A percentile compares a stretch with the other conserved stretches of the same genome.
phyloP scores from a whole-genome alignment of 2,329 filamentous ascomycete genomes.

The Colletotrichum falcatum region DNA sequence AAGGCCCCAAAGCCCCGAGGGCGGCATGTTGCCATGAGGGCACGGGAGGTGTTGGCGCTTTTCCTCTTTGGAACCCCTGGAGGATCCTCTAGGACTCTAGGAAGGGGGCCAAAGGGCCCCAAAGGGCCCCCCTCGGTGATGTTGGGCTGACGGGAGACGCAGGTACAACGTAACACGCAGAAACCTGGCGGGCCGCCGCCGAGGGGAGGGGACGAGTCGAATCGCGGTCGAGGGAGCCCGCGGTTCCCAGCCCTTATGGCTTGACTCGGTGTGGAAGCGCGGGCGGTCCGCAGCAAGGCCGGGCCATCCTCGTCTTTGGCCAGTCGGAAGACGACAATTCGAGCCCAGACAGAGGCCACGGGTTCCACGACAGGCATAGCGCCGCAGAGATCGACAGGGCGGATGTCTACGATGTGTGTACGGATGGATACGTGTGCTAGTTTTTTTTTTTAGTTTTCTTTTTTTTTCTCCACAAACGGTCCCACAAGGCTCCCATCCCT shows the following conservation, averaged over 20 bases:
- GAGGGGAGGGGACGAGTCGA: background rate
- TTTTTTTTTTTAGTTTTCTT: slow-evolving; percentile 6
- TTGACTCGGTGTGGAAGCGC: slow-evolving; percentile 36
- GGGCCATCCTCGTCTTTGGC: slow-evolving; percentile 3
- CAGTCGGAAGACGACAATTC: slow-evolving; percentile 34
- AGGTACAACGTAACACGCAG: slow-evolving; percentile 31
- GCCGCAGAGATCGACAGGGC: slow-evolving; percentile 38
- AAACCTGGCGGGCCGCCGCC: slow-evolving; percentile 10
- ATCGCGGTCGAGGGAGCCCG: slow-evolving; percentile 1
- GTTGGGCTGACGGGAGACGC: slow-evolving; percentile 29
- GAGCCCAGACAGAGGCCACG: slow-evolving; percentile 20
- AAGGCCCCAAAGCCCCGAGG: slow-evolving; percentile 2
- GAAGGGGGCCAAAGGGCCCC: slow-evolving; percentile 15
- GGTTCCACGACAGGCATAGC: slow-evolving; percentile 29
- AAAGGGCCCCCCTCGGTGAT: slow-evolving; percentile 13
- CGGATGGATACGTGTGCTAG: slow-evolving; percentile 10
- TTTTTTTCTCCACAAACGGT: slow-evolving; percentile 11
- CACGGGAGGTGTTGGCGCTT: slow-evolving; percentile 10
- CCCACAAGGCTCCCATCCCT: slow-evolving; percentile 30
- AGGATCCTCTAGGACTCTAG: slow-evolving; percentile 9
- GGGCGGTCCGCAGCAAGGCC: slow-evolving; percentile 24
- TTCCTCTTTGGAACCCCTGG: background rate
- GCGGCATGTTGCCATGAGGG: slow-evolving; percentile 10
- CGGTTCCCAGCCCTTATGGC: slow-evolving; percentile 24
- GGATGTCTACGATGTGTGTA: too few species aligned